A percentile compares a stretch with the other conserved stretches of the same genome.
Evolutionary conservation across 2,329 filamentous ascomycete genomes (phyloP).

Genomic region (Botrytis porri): DNA sequence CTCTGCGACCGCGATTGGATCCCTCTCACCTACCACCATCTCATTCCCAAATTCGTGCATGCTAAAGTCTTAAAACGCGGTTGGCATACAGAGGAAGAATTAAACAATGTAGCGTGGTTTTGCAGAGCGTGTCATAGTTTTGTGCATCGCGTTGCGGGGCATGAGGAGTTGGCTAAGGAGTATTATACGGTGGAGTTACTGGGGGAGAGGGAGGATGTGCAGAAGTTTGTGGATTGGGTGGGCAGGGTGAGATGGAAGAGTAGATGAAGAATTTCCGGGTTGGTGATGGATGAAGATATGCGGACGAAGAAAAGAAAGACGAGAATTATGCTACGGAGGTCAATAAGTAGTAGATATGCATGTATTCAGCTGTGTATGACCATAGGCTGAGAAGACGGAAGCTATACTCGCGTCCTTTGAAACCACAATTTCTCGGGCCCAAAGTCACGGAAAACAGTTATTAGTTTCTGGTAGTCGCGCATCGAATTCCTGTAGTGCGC

Average conservation of each 20-base stretch:
- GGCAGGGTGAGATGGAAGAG: slow-evolving; percentile 62
- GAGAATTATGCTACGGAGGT: not conserved
- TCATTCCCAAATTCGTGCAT: slow-evolving; percentile 78
- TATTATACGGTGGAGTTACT: slow-evolving; percentile 73
- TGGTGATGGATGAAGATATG: not conserved
- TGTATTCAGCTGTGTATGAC: not conserved
- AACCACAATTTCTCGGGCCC: not conserved
- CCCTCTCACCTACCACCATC: slow-evolving; percentile 76
- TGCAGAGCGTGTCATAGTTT: slow-evolving; percentile 81
- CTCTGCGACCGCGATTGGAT: slow-evolving; percentile 74
- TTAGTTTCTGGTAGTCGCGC: not conserved
- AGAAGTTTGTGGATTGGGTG: slow-evolving; percentile 70
- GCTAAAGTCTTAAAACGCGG: slow-evolving; percentile 72
- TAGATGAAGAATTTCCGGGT: not conserved
- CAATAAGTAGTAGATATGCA: not conserved
- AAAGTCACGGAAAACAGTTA: not conserved
- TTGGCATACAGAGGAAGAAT: slow-evolving; percentile 72
- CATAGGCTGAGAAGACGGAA: not conserved
- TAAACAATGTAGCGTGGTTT: slow-evolving; percentile 82
- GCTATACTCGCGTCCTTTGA: accelerated
- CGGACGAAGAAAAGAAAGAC: not conserved
- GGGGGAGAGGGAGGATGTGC: slow-evolving; percentile 67
- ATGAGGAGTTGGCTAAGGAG: slow-evolving; percentile 73
- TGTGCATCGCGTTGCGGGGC: slow-evolving; percentile 70
- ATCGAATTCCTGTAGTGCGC: not conserved